Conservation (phyloP, 108 stramenopile species). For the Fistulifera solaris region DNA sequence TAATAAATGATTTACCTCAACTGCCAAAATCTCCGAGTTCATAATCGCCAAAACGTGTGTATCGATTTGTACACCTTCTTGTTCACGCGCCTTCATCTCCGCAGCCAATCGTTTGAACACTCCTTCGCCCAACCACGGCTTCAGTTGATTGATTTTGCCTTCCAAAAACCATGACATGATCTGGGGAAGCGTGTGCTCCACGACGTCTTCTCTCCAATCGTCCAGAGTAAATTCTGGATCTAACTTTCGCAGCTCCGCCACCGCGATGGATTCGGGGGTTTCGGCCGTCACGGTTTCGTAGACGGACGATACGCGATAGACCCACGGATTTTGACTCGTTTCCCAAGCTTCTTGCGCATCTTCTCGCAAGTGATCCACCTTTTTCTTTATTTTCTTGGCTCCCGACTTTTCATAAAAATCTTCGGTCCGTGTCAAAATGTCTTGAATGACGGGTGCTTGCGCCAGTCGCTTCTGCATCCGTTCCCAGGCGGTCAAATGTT, state of each 20-base stretch:
- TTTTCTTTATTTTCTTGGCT: constrained; percentile 62
- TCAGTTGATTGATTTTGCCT: constrained; percentile 76
- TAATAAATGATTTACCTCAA: constrained; percentile 46
- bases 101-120: constrained; percentile 84
- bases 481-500: constrained; percentile 89
- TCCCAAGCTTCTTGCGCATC: constrained; percentile 96
- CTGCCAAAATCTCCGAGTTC: constrained; percentile 88
- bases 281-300: constrained; percentile 95
- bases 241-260: constrained; percentile 82
- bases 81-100: constrained; percentile 76
- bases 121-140: constrained; percentile 84
- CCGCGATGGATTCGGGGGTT: constrained; percentile 86
- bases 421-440: constrained; percentile 49
- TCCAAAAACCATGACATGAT: constrained; percentile 89
- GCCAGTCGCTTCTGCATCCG: constrained; percentile 82
- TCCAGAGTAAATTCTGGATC: constrained; percentile 94
- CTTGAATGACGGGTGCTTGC: constrained; percentile 91
- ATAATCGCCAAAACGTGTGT: constrained; percentile 91
- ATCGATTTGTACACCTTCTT: constrained; percentile 88
- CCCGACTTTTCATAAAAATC: constrained; percentile 67
- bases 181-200: constrained; percentile 78
- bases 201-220: constrained; percentile 81
- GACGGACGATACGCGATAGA: constrained; percentile 90
- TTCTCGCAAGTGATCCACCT: constrained; percentile 61
- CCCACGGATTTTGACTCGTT: constrained; percentile 97